Conservation (phyloP, 2,329 filamentous ascomycete species). For the Blastomyces emzantsi region DNA sequence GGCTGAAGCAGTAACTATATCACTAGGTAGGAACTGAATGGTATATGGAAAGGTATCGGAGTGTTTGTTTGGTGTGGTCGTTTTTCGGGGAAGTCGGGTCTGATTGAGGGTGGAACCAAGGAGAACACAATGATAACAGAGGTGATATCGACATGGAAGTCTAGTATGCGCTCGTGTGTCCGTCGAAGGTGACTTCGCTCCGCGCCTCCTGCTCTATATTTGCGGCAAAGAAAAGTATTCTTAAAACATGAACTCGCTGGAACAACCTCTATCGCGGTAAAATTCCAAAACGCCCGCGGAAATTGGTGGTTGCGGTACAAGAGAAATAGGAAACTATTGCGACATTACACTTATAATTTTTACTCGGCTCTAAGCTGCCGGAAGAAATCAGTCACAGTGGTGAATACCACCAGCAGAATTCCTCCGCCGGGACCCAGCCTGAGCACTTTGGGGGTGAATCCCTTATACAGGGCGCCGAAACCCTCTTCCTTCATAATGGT, state of each 20-base stretch:
- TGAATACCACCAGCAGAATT: conserved; percentile 46
- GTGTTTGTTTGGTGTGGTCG: not conserved
- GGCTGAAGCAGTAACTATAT: not conserved
- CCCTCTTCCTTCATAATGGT: conserved; percentile 92
- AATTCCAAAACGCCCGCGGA: not conserved
- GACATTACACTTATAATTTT: conserved; percentile 2
- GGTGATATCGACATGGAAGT: not conserved
- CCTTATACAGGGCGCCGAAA: conserved; percentile 88
- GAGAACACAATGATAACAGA: not conserved
- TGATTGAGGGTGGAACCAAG: not conserved
- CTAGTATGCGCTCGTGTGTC: too few relatives aligned
- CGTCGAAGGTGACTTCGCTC: too few relatives aligned
- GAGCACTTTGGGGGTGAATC: conserved; percentile 91
- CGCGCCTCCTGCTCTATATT: not conserved
- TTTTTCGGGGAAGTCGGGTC: not conserved
- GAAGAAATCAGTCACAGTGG: conserved; percentile 67
- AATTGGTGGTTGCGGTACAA: not conserved
- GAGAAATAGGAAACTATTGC: not conserved
- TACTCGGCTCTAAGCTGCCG: conserved; percentile 51
- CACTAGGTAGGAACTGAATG: not conserved
- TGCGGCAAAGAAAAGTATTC: not conserved
- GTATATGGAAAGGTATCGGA: not conserved
- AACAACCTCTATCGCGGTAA: not conserved
- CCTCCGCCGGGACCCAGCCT: conserved; percentile 61
- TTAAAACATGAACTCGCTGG: not conserved